Base-by-base conservation (phyloP, 306 rosid species). In the Lathyrus tuberosus region DNA sequence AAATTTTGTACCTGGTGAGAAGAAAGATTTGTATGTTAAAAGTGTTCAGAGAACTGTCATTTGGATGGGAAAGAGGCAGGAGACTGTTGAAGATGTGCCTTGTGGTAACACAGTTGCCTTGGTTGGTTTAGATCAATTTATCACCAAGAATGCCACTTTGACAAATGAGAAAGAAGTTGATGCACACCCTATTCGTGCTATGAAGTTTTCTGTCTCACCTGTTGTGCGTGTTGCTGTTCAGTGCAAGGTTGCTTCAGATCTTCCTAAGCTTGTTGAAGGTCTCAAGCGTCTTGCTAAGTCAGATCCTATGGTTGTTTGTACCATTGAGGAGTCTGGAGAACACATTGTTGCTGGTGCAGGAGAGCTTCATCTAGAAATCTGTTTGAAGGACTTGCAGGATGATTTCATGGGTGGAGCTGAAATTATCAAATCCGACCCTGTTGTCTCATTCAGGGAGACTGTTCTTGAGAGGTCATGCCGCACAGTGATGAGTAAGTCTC, bases 21-120 rank as follows among this genome's bases (percentile, higher is more conserved):
- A 93, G 80, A 93, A 93, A 61, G 98, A 90, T 46, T 44, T 90
- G 74, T 90, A 93, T 8, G 84, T 80, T 0, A 93, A 93, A 76
- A 90, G 96, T 42, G 97, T 88, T 10, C 98, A 93, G 79, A 74
- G 97, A 61, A 93, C 98, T 51, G 97, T 90, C 2, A 90, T 90
- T 69, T 90, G 96, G 98, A 93, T 90, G 98, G 98, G 98, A 9
- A 93, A 93, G 88, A 90, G 2, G 22, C 97, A 90, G 69, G 98
- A 93, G 64, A 93, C 96, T 0, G 96, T 93, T 13, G 97, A 93
- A 75, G 96, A 93, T 58, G 97, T 90, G 16, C 97, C 98, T 5
- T 93, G 96, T 46, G 97, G 96, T 31, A 93, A 94, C 82, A 94
- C 97, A 0, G 97, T 90, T 11, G 98, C 97, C 10, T 0, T 94